A percentile compares a stretch with the other conserved stretches of the same genome.
phyloP scores from a whole-genome alignment of 331 rosid genomes.

The Malus hybrid region DNA sequence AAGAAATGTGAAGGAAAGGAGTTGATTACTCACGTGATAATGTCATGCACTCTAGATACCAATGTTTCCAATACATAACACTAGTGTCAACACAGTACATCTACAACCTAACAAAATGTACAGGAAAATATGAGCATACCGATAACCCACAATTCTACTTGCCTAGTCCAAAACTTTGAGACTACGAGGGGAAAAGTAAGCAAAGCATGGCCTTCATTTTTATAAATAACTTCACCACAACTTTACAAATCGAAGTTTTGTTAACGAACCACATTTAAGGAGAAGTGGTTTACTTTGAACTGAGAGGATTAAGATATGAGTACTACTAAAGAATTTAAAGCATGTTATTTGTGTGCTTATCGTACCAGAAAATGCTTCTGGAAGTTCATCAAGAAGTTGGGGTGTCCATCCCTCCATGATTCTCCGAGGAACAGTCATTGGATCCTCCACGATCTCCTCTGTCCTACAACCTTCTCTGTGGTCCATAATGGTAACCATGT shows the following conservation, averaged over 20 bases:
- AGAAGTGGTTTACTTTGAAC: background rate
- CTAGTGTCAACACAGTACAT: background rate
- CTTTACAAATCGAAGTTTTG: background rate
- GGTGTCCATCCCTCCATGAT: conserved; percentile 69
- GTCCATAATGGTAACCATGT: conserved; percentile 69
- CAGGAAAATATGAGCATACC: background rate
- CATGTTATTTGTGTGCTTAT: background rate
- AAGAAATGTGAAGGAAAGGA: background rate
- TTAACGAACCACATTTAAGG: background rate
- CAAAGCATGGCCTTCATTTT: background rate
- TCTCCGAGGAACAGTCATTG: conserved; percentile 68
- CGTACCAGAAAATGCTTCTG: conserved; percentile 95
- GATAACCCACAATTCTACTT: background rate
- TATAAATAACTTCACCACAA: background rate
- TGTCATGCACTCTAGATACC: conserved; percentile 61
- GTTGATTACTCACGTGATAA: conserved; percentile 43
- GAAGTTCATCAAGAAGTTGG: conserved; percentile 54
- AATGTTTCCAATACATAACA: conserved; percentile 26
- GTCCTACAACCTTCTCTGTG: conserved; percentile 49
- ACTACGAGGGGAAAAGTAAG: background rate
- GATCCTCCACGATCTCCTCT: conserved; percentile 73
- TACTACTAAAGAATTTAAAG: background rate
- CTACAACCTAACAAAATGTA: background rate
- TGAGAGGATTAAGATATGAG: too few species aligned
- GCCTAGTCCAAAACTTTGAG: background rate